Percentiles rank a stretch among this genome's conserved stretches.
phyloP scores from a whole-genome alignment of 1,139 yeast genomes.

The Blastobotrys aristatus region DNA sequence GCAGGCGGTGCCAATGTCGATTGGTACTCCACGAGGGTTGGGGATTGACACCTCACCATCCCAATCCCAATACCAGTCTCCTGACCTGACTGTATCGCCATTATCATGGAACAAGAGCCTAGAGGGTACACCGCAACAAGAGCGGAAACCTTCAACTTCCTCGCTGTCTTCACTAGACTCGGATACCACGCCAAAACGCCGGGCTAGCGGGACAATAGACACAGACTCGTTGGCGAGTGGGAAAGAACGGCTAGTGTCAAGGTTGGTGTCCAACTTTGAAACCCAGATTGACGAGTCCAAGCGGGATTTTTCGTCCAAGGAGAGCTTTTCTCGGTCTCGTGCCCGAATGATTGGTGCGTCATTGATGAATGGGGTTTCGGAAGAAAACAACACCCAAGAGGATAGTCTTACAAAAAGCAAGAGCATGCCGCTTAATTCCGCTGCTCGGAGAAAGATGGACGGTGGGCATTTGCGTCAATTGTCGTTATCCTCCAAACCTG shows the following conservation, averaged over 20 bases:
- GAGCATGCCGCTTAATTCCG: not conserved
- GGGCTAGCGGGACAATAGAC: constrained; percentile 19
- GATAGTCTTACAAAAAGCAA: not conserved
- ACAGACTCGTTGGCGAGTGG: constrained; percentile 18
- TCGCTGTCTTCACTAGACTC: not conserved
- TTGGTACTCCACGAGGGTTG: constrained; percentile 4
- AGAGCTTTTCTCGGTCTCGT: constrained; percentile 13
- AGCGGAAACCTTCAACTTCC: constrained; percentile 3
- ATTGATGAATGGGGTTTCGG: constrained; percentile 13
- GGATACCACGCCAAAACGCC: not conserved
- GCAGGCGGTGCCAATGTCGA: constrained; percentile 12
- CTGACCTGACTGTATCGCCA: not conserved
- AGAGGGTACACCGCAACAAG: not conserved
- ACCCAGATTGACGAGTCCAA: constrained; percentile 18
- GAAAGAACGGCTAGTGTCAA: constrained; percentile 23
- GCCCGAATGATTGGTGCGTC: constrained; percentile 15
- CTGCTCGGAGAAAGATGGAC: constrained; percentile 9
- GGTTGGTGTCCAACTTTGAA: constrained; percentile 25
- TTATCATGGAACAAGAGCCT: not conserved
- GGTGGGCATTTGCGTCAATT: constrained; percentile 16
- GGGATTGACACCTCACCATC: constrained; percentile 8
- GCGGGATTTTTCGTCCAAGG: not conserved
- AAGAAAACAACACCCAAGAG: not conserved
- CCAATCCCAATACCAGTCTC: not conserved
- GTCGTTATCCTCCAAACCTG: constrained; percentile 10